Base-by-base conservation (phyloP, 257 asterid species). In the Forsythia viridissima region DNA sequence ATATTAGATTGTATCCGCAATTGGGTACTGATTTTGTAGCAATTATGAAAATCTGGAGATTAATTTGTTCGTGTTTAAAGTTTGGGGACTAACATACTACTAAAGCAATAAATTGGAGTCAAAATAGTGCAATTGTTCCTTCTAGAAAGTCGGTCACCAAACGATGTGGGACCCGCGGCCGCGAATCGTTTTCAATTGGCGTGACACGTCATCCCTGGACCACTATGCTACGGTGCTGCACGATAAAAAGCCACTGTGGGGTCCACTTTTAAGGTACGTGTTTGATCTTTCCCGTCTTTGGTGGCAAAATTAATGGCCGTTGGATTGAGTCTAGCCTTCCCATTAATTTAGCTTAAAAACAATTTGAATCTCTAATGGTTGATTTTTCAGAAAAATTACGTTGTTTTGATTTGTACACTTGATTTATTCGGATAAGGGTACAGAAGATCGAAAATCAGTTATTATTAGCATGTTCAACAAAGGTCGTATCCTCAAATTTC, bases 181-280 rank as follows among this genome's bases (percentile, higher is more conserved):
- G n/a, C 40, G 37, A 72, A 24, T 75, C 46, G 39, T 0, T 30
- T 72, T 77, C 57, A 13, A 6, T 70, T 9, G 67, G 72, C 9
- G 59, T 37, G 84, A 80, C 95, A 90, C 90, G 87, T 90, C 87
- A 68, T 24, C 79, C 5, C 5, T 34, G 77, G 87, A 70, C 84
- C 83, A 38, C 20, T 4, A 20, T 65, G 24, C 24, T 24, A n/a
- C 8, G 11, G 20, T 76, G 83, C 76, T 77, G 81, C 78, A 82
- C 52, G 79, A 74, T 68, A 78, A 66, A 80, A 79, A 57, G 59
- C 79, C 36, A 7, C 21, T 51, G 81, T 24, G 80, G 84, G 87
- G 70, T 21, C 88, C 80, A 2, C 78, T 71, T 12, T 21, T 70
- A 51, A 48, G 55, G 61, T 81, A 59, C 80, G 83, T 77, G 81